Base-by-base conservation (phyloP, 2,329 filamentous ascomycete species). In the Sphaerulina vaccinii region DNA sequence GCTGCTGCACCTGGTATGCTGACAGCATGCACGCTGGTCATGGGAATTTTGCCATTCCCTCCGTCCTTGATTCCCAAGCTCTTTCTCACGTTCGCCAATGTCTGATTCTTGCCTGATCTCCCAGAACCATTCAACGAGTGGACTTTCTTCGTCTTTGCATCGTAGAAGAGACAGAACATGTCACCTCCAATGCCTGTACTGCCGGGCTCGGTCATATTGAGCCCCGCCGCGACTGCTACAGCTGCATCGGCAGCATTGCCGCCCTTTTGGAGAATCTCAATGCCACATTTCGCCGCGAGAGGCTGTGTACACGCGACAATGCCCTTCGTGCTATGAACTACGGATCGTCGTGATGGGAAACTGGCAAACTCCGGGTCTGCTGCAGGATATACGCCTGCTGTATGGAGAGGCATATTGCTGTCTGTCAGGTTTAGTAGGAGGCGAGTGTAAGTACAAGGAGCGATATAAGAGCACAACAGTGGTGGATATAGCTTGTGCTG, bases 221-320 rank as follows among this genome's bases (percentile, higher is more conserved):
- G 78, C 4, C 85, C 90, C 24, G 93, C 93, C 38, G 93, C 92
- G 55, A 95, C 89, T 37, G 93, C 93, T 3, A 97, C 89, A 7
- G 93, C 92, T n/a, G 93, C 92, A 76, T 97, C 92, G 61, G 91
- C 93, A 56, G 90, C 90, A 75, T 97, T 99, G 48, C 93, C 93
- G 51, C 93, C 93, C 41, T 87, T 84, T 52, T 85, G 82, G n/a
- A 99, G 75, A 33, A 97, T 79, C 51, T 87, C 84, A 46, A 96
- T 81, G 18, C 93, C 93, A 54, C 90, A 95, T 71, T 88, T 88
- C 19, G 88, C 87, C 5, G 93, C 93, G 49, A 97, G 76, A 11
- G 93, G 90, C 70, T 97, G 92, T 1, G 90, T 88, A 68, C 87
- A 95, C 9, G 91, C 82, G 41, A 97, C 88, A 52, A 97, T 96